These are phyloP conservation scores for Emmonsiellopsis sp. DNA, from an alignment of 2,329 filamentous ascomycete species.

Conservation along the genomic window DNA sequence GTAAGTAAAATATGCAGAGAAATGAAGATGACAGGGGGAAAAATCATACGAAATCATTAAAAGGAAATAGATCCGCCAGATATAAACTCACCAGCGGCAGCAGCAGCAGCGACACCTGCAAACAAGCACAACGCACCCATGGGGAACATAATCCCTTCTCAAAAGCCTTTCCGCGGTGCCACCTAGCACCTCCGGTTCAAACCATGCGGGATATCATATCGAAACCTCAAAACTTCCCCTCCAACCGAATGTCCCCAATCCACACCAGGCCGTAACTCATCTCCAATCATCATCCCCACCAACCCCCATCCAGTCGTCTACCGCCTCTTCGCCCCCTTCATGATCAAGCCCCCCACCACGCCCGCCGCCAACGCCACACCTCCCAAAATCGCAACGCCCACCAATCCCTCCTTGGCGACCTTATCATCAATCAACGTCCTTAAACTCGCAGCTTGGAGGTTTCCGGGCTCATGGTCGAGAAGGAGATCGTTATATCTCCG, in stretches of 20 bases:
- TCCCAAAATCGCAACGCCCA: slow-evolving; percentile 91
- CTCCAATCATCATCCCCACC: neutral
- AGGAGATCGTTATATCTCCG: slow-evolving; percentile 89
- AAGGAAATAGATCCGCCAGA: neutral
- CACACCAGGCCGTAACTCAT: neutral
- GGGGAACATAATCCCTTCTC: neutral
- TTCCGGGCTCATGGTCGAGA: slow-evolving; percentile 80
- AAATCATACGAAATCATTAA: neutral
- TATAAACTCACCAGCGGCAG: neutral
- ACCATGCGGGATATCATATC: neutral
- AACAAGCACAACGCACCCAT: neutral
- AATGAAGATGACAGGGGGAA: slow-evolving; percentile 4
- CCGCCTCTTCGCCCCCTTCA: slow-evolving; percentile 62
- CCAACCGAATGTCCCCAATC: neutral
- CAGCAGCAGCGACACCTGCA: no score
- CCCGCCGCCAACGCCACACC: slow-evolving; percentile 87
- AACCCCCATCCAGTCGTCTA: slow-evolving; percentile 14
- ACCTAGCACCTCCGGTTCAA: neutral
- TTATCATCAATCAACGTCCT: slow-evolving; percentile 87
- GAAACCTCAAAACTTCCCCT: neutral
- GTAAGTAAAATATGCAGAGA: neutral
- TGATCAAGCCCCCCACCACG: slow-evolving; percentile 78
- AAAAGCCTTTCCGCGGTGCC: neutral
- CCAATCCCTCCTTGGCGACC: slow-evolving; percentile 84
- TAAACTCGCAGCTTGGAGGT: slow-evolving; percentile 82